Base-by-base conservation (phyloP, 1,139 yeast genomes). In the Pichia sp. region DNA sequence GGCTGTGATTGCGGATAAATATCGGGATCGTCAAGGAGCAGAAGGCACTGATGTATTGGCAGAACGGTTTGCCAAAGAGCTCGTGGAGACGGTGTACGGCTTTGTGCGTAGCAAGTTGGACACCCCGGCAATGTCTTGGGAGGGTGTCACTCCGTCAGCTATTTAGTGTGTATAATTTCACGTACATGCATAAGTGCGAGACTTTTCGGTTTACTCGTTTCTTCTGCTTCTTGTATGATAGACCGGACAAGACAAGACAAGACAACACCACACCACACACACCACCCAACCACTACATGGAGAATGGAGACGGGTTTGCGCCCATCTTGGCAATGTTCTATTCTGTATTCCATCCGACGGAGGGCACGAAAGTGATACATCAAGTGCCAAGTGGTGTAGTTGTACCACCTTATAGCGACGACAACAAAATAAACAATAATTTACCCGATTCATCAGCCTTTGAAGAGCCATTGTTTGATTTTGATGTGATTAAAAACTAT, bases 311-410 rank as follows among this genome's bases (percentile, higher is more conserved):
- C 36, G 94, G 94, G 20, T 83, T 85, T 50, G 78, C 81, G 13
- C 94, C 94, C 19, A 87, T 91, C 23, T 69, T 76, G 41, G 93
- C 96, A 2, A 69, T 87, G 31, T 88, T 91, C 58, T 91, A 86
- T 58, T 78, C 96, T 0, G 85, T 85, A 0, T 91, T 91, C 60
- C 96, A 93, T 52, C 96, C 96, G 0, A 83, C 91, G 0, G 94
- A 86, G 51, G 98, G 98, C 2, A 82, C 98, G 0, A 84, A 87
- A 57, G 88, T 91, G n/a, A 73, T 85, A 4, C 84, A 84, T 50
- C 96, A 93, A 54, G 94, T 86, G 1, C 99, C 98, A 2, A 70
- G 69, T 42, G 86, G 70, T 37, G 70, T 66, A 42, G 72, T 67
- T 11, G 67, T 66, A 0, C 58, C 62, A 2, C 47, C 62, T 5